Base-by-base conservation (phyloP, 2,329 filamentous ascomycete species). In the Fusarium setosum region DNA sequence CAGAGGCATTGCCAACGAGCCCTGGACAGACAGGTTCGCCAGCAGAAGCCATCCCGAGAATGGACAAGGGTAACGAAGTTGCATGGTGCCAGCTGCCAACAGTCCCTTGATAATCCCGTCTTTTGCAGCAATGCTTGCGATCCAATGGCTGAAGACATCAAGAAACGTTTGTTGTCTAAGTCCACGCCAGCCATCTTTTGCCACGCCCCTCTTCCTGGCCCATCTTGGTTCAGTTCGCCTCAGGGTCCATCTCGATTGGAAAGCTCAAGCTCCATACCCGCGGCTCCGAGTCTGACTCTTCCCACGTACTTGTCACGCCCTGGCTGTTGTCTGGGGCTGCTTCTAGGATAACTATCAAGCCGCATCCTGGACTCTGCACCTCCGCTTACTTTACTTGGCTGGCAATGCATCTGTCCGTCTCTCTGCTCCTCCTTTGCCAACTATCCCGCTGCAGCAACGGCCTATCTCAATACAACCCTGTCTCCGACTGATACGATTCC, bases 201-300 rank as follows among this genome's bases (percentile, higher is more conserved):
- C 13, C 62, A 65, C 63, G 21, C 63, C 47, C 63, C 45, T 32
- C 32, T 50, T 40, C 26, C 40, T 42, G 24, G 21, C 37, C 42
- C 31, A n/a, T 42, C 52, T 48, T 61, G 58, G 59, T 41, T 53
- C 40, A 20, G 48, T 17, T 51, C 45, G 45, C 44, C 31, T 60
- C 59, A 67, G 41, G 63, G 59, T 56, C 59, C 58, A 57, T 67
- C 63, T 17, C 63, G 59, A 65, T 60, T 57, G 47, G 50, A 49
- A 64, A 52, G 47, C 31, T 44, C 44, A 41, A 49, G 48, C 15
- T 26, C 47, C 32, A 29, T 44, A 21, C 35, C 15, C n/a, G 51
- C 48, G 18, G 38, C 38, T 65, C 32, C 52, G 45, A 37, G 31
- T 59, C 34, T 40, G 15, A 17, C 37, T 56, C 41, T 45, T 32